These are phyloP conservation scores for Phytophthora lateralis DNA, from an alignment of 352 stramenopile genomes.

Conservation along the genomic window DNA sequence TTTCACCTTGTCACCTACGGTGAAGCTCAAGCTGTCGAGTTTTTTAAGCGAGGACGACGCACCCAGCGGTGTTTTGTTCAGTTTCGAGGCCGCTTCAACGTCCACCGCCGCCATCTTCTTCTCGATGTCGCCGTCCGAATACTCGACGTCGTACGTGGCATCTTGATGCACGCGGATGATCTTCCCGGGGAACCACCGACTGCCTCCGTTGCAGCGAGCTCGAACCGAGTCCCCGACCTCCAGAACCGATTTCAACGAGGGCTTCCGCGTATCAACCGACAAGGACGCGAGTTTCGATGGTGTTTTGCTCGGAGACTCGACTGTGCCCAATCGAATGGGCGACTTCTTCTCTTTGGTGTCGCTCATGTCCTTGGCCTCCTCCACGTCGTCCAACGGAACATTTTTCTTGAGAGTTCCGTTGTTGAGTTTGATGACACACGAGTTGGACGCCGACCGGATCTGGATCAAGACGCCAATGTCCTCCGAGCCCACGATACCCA, in stretches of 20 bases:
- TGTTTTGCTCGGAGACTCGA: slow-evolving; percentile 13
- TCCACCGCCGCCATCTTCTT: slow-evolving; percentile 31
- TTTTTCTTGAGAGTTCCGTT: slow-evolving; percentile 73
- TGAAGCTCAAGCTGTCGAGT: slow-evolving; percentile 13
- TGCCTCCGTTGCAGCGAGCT: slow-evolving; percentile 72
- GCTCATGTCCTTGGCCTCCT: slow-evolving; percentile 47
- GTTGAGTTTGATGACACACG: slow-evolving; percentile 74
- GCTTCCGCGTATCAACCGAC: slow-evolving; percentile 10
- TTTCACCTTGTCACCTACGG: slow-evolving; percentile 41
- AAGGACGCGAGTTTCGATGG: slow-evolving; percentile 28
- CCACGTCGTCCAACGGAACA: slow-evolving; percentile 63
- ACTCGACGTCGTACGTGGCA: slow-evolving; percentile 67
- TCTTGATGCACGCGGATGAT: slow-evolving; percentile 60
- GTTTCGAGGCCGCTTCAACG: slow-evolving; percentile 19
- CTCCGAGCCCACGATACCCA: slow-evolving; percentile 53
- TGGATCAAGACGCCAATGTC: slow-evolving; percentile 70
- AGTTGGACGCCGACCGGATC: slow-evolving; percentile 61
- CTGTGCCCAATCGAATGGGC: slow-evolving; percentile 48
- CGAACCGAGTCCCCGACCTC: slow-evolving; percentile 29
- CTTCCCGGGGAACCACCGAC: slow-evolving; percentile 64
- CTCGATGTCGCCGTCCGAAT: slow-evolving; percentile 61
- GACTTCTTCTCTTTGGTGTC: slow-evolving; percentile 46
- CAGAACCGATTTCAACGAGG: slow-evolving; percentile 9
- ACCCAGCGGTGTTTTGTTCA: slow-evolving; percentile 10
- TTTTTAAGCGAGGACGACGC: slow-evolving; percentile 25